Base-by-base conservation (phyloP, 2,329 filamentous ascomycete genomes). In the Endoconidiophora laricicola region DNA sequence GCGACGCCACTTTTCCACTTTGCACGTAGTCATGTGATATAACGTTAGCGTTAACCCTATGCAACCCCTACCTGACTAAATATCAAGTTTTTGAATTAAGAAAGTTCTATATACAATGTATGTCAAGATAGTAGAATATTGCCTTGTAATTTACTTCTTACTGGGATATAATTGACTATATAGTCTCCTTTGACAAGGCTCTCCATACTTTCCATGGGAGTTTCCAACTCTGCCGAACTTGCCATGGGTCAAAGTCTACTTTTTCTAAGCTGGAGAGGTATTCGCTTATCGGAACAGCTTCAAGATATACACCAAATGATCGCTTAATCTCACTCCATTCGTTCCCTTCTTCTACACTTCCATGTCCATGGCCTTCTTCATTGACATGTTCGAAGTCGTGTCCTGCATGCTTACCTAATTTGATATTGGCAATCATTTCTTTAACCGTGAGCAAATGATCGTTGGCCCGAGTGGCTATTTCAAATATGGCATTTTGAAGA, bases 361-460 rank as follows among this genome's bases (percentile, higher is more conserved):
- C 60, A 57, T 78, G 74, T 37, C 83, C 85, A n/a, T 53, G 41
- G 46, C 79, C 79, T 60, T 94, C 86, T 26, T 79, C 76, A 54
- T 83, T 74, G 6, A 39, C 50, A 60, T 95, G 85, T 65, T 96
- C 90, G 62, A 90, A 95, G 4, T 85, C 86, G 61, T 95, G 90
- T 0, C 82, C 86, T 0, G 85, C 76, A 45, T 78, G 79, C 57
- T 82, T 67, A 1, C 87, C 86, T 3, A 78, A 79, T 49, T 77
- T 77, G 18, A 94, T 67, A 58, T 84, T 86, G 59, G 79, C 81
- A 54, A 96, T 65, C 87, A 98, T 94, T 62, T 94, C 86, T 53
- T 87, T 73, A 2, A 84, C 90, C 0, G 90, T 96, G 57, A 95
- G 94, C 33, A 98, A 70, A 64, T 98, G 91, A 62, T 98, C 91